Base-by-base conservation (phyloP, 352 stramenopile species). In the Pythium sp. region DNA sequence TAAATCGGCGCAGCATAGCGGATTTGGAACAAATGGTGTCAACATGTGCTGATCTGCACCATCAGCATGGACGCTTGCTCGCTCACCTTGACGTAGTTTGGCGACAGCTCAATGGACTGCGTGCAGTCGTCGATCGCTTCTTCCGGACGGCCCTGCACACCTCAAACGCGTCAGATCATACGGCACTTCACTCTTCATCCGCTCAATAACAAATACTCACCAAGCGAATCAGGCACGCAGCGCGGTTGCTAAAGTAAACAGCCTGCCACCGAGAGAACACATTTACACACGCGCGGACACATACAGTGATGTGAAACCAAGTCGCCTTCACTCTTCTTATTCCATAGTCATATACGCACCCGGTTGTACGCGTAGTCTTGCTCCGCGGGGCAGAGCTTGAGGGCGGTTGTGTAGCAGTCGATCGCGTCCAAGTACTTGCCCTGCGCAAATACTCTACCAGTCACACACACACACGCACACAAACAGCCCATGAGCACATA, bases 51-150 rank as follows among this genome's bases (percentile, higher is more conserved):
- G 15, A 43, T 43, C 36, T 43, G 36, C 14, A 18, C 38, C 12
- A 46, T 11, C 87, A n/a, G 18, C 49, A 15, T 18, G 36, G 68
- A 30, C 22, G 6, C 32, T 43, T 2, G 36, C 2, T 12, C 2
- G 24, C 18, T 14, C 53, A 84, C 96, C 79, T 99, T 99, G 65
- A 98, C 76, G 76, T 99, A 99, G n/a, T 70, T 91, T 11, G 97
- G 93, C 67, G 98, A 97, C 32, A 98, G 84, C 46, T 97, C 86
- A 67, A 99, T 82, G 5, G 97, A 89, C 49, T 98, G 82, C 28
- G 88, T 92, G 80, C 94, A 98, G 80, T 99, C 97, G 26, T 98
- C 84, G 62, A 99, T 90, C 4, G 90, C 91, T 69, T 98, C 92
- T 18, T 98, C 93, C 12, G 74, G 78, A 30, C 87, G 79, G 28